Percentiles rank a stretch among this genome's conserved stretches.
Conservation (phyloP, 2,329 filamentous ascomycete species). For the Claviceps capensis region DNA sequence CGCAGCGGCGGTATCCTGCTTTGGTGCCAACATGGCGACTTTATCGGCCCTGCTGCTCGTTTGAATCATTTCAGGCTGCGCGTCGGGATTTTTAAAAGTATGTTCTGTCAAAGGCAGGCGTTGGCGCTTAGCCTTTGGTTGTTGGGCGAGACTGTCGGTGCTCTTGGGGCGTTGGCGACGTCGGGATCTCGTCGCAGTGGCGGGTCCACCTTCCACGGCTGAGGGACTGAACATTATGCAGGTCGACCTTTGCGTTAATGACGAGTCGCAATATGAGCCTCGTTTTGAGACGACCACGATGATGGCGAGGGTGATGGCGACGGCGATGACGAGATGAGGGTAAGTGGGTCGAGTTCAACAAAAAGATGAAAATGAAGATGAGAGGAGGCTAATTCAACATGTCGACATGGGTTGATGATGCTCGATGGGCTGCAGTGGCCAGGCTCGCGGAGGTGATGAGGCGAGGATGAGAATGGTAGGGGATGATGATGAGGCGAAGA, state of each 20-base stretch:
- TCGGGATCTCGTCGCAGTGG: conserved; percentile 44
- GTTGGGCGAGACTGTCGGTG: conserved; percentile 38
- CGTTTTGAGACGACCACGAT: background rate
- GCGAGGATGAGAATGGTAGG: background rate
- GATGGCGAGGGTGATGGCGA: background rate
- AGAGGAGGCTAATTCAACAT: conserved; percentile 6
- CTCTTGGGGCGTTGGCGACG: conserved; percentile 46
- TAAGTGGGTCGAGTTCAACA: no score
- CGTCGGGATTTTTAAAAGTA: conserved; percentile 39
- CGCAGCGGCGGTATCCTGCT: conserved; percentile 32
- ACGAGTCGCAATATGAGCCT: conserved; percentile 1
- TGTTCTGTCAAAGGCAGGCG: conserved; percentile 43
- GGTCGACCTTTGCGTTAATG: conserved; percentile 4
- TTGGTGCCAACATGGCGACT: conserved; percentile 26
- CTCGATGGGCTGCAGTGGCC: conserved; percentile 2
- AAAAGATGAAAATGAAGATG: background rate
- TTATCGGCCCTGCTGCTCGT: conserved; percentile 35
- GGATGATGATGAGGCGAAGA: background rate
- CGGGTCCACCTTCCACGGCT: conserved; percentile 35
- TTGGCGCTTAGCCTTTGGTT: conserved; percentile 51
- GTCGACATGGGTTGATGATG: conserved; percentile 3
- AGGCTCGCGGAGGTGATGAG: conserved; percentile 1
- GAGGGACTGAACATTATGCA: conserved; percentile 46
- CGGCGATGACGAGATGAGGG: no score
- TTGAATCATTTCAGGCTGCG: conserved; percentile 39